Evolutionary conservation across 73 alveolate species (phyloP), one percentile per base, ranked within the genome.

Genomic region (Stentor coeruleus): DNA sequence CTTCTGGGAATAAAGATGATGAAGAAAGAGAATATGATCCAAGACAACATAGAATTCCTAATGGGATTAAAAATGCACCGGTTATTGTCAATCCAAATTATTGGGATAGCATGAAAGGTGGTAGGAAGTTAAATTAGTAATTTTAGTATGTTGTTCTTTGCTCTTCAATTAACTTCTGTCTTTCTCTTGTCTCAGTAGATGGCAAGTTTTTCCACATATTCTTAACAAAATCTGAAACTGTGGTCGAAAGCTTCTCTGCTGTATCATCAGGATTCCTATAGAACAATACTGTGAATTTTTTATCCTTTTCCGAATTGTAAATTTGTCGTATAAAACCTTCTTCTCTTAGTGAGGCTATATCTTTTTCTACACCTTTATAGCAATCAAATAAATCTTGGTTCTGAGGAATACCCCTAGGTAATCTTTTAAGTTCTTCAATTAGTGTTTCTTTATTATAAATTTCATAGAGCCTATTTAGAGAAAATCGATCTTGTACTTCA

Each of bases 1-100:
- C 91, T 41, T 84, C 89, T 87, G 89, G 77, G 74, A 84, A 86
- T 77, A 91, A 90, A 26, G 89, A 74, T 35, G 57, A 60, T 31
- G 91, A 84, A 74, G 96, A 94, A 72, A 97, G 91, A 38, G 97
- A 91, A 72, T 95, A 87, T 75, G 95, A 96, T 76, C 99, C 99
- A 3, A 93, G 98, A 76, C 85, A 92, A 87, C 94, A 94, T 85
- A 89, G 96, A 86, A 85, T 93, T 37, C 80, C 76, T 79, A 93
- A 91, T 75, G 97, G 97, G 35, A 80, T 92, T 38, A 84, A 75
- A 85, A n/a, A 38, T 33, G 58, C 11, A 60, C 20, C 20, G 58
- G 6, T 14, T 14, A n/a, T n/a, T n/a, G n/a, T n/a, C n/a, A 35
- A 28, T 14, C 55, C 80, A 14, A 75, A 40, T 38, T 75, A 75